Percentiles rank a stretch among this genome's conserved stretches.
Conservation (phyloP, 2,329 filamentous ascomycete genomes). For the Neophaeococcomyces aloes region DNA sequence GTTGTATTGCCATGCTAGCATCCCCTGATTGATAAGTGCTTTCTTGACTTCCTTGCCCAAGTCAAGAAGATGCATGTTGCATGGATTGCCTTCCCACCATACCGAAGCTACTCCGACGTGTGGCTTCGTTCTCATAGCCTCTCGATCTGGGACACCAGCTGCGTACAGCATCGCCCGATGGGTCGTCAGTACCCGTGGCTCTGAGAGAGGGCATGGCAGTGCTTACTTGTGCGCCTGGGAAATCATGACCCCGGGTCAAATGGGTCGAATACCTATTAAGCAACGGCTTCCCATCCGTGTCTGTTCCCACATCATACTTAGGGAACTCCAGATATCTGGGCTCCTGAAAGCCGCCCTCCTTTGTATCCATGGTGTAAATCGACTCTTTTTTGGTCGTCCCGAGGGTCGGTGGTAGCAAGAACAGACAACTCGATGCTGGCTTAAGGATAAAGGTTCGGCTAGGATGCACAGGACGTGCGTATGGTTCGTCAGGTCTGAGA, state of each 20-base stretch:
- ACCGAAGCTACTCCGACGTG: conserved; percentile 86
- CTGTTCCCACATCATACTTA: conserved; percentile 42
- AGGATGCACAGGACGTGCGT: too few relatives aligned
- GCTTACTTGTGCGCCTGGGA: conserved; percentile 72
- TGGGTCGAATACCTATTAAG: conserved; percentile 80
- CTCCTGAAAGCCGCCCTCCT: conserved; percentile 18
- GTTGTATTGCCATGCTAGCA: conserved; percentile 93
- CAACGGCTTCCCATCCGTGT: conserved; percentile 47
- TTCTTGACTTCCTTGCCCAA: conserved; percentile 81
- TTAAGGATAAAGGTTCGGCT: too few relatives aligned
- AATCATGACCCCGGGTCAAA: conserved; percentile 77
- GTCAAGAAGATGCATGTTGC: conserved; percentile 71
- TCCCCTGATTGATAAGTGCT: conserved; percentile 66
- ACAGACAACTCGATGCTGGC: too few relatives aligned
- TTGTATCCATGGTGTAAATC: conserved; percentile 17
- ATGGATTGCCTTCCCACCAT: conserved; percentile 97
- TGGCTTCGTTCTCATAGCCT: conserved; percentile 80
- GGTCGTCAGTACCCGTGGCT: conserved; percentile 25
- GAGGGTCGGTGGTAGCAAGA: too few relatives aligned
- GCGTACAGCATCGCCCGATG: conserved; percentile 90
- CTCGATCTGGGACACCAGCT: conserved; percentile 70
- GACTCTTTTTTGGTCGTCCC: too few relatives aligned
- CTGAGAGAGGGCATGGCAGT: conserved; percentile 1
- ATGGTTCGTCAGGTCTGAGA: too few relatives aligned
- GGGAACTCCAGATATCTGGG: conserved; percentile 48